phyloP scores from a whole-genome alignment of 441 rosid species.

The Eutrema salsugineum region DNA sequence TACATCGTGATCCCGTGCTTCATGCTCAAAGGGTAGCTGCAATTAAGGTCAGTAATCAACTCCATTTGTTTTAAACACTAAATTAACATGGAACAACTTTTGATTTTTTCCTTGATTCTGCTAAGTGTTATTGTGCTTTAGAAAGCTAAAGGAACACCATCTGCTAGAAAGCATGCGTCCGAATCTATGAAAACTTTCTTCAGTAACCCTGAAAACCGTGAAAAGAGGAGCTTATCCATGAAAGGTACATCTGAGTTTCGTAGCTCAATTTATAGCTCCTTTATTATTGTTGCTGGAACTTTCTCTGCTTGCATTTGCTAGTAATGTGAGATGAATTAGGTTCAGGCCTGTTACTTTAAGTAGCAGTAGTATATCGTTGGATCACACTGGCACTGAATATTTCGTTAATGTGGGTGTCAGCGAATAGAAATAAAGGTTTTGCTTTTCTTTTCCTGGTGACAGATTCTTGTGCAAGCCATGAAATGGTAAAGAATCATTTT shows the following conservation, averaged over 20 bases:
- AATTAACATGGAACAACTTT: not conserved
- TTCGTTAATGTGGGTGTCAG: not conserved
- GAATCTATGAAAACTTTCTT: constrained; percentile 78
- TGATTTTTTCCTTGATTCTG: not conserved
- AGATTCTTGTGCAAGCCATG: not conserved
- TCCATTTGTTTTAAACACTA: not conserved
- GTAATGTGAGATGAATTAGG: not conserved
- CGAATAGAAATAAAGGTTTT: not conserved
- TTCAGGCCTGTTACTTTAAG: not conserved
- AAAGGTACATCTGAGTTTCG: constrained; percentile 52
- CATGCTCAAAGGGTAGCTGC: constrained; percentile 93
- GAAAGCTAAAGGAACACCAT: constrained; percentile 85
- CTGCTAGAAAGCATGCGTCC: constrained; percentile 82
- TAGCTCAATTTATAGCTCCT: not conserved
- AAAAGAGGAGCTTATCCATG: constrained; percentile 82
- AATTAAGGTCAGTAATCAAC: constrained; percentile 58
- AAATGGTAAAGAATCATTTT: not conserved
- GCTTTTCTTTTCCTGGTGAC: not conserved
- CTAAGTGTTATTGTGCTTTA: constrained; percentile 32
- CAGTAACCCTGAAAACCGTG: constrained; percentile 78
- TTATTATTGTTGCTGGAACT: not conserved
- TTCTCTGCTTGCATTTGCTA: not conserved
- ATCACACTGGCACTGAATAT: not conserved
- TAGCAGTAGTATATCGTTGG: not conserved
- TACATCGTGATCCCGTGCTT: constrained; percentile 79